Percentiles rank a stretch among this genome's conserved stretches.
Conservation (phyloP, 164 flowering plant genomes). For the Litsea cubeba region DNA sequence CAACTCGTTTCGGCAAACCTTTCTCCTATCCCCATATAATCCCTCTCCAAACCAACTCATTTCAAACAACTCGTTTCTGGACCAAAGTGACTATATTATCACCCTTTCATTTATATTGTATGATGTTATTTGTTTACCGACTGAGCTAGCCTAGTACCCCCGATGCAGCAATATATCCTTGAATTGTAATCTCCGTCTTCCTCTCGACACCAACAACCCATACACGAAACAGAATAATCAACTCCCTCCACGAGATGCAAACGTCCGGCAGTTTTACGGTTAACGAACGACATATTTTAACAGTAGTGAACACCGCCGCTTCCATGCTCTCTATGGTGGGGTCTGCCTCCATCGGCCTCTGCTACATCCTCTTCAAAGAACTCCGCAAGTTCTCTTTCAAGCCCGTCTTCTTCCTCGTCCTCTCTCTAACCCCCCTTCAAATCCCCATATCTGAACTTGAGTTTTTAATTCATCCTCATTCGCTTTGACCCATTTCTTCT, state of each 20-base stretch:
- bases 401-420: slow-evolving; percentile 96
- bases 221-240: too few relatives aligned
- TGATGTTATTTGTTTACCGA: too few relatives aligned
- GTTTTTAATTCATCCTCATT: background rate
- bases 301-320: slow-evolving; percentile 59
- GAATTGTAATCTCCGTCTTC: too few relatives aligned
- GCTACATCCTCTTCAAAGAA: slow-evolving; percentile 83
- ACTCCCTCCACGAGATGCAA: background rate
- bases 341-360: slow-evolving; percentile 83
- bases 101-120: too few relatives aligned
- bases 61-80: too few relatives aligned
- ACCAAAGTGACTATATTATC: too few relatives aligned
- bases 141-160: too few relatives aligned
- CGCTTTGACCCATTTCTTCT: background rate
- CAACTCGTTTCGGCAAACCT: too few relatives aligned
- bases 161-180: too few relatives aligned
- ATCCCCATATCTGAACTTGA: background rate
- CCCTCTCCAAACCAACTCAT: too few relatives aligned
- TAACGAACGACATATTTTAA: slow-evolving; percentile 47
- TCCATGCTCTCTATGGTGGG: slow-evolving; percentile 73
- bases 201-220: too few relatives aligned
- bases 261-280: slow-evolving; percentile 38
- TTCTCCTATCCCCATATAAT: too few relatives aligned
- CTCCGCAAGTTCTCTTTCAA: slow-evolving; percentile 97
- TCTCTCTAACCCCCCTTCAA: slow-evolving; percentile 41